These are phyloP conservation scores for Naganishia liquefaciens DNA, from an alignment of 1,284 basidiomycete genomes.

Conservation along the genomic window DNA sequence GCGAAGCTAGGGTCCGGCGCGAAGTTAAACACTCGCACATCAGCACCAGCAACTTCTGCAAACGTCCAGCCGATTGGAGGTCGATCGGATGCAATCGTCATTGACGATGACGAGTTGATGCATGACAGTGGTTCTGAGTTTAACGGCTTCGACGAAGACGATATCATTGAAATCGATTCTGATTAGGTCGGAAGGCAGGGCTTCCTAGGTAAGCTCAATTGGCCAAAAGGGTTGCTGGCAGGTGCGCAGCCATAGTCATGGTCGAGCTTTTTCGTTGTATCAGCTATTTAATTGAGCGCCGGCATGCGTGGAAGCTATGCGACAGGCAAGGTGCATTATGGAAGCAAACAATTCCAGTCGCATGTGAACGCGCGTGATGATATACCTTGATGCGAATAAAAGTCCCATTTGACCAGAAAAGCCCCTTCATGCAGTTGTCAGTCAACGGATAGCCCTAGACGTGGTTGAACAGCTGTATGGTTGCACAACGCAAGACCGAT, in stretches of 20 bases:
- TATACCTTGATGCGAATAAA: no score
- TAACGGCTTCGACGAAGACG: conserved; percentile 41
- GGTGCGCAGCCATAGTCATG: background rate
- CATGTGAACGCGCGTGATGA: no score
- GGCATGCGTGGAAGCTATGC: no score
- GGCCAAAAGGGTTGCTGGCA: no score
- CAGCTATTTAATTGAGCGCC: background rate
- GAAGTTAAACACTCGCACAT: conserved; percentile 37
- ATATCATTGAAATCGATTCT: conserved; percentile 52
- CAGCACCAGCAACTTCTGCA: conserved; percentile 23
- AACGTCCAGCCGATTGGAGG: conserved; percentile 16
- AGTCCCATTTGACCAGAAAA: no score
- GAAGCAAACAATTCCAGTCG: no score
- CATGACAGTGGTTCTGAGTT: conserved; percentile 35
- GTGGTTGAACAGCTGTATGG: no score
- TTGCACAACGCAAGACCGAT: no score
- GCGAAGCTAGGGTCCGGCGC: conserved; percentile 49
- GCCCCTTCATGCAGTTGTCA: no score
- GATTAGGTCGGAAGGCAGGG: conserved; percentile 37
- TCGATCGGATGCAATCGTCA: conserved; percentile 47
- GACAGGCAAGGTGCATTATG: no score
- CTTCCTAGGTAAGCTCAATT: background rate
- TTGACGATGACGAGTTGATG: conserved; percentile 48
- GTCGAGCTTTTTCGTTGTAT: conserved; percentile 8
- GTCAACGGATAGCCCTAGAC: no score